Conservation (phyloP, 1,284 basidiomycete species). For the Pterulicium gracile region DNA sequence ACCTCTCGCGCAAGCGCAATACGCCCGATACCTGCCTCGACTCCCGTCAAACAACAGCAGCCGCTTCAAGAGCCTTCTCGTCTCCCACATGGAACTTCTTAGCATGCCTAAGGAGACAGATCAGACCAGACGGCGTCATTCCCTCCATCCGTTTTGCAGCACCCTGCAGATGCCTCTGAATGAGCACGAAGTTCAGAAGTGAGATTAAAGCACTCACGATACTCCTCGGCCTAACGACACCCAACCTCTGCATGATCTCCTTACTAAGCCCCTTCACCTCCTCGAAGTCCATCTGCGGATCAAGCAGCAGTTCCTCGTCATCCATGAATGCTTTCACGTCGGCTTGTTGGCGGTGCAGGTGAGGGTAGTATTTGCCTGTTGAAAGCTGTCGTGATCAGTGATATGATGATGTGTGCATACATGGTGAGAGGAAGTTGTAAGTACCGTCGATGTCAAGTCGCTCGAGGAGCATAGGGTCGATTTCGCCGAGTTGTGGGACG, state of each 20-base stretch:
- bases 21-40: no score
- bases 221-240: constrained; percentile 49
- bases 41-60: no score
- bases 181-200: not conserved
- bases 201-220: constrained; percentile 38
- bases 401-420: not conserved
- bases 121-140: constrained; percentile 67
- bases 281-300: constrained; percentile 61
- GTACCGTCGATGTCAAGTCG: constrained; percentile 67
- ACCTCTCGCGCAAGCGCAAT: no score
- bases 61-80: not conserved
- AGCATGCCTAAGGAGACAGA: constrained; percentile 55
- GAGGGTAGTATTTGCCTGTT: constrained; percentile 47
- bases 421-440: constrained; percentile 9
- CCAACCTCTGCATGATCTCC: constrained; percentile 65
- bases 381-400: not conserved
- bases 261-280: constrained; percentile 59
- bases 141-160: constrained; percentile 82
- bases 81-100: constrained; percentile 28
- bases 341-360: constrained; percentile 59
- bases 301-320: constrained; percentile 66
- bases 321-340: constrained; percentile 70
- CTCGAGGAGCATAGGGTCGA: constrained; percentile 42
- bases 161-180: constrained; percentile 34
- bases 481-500: constrained; percentile 43